These are phyloP conservation scores for Fragaria ananassa DNA, from an alignment of 306 rosid genomes.

Conservation along the genomic window DNA sequence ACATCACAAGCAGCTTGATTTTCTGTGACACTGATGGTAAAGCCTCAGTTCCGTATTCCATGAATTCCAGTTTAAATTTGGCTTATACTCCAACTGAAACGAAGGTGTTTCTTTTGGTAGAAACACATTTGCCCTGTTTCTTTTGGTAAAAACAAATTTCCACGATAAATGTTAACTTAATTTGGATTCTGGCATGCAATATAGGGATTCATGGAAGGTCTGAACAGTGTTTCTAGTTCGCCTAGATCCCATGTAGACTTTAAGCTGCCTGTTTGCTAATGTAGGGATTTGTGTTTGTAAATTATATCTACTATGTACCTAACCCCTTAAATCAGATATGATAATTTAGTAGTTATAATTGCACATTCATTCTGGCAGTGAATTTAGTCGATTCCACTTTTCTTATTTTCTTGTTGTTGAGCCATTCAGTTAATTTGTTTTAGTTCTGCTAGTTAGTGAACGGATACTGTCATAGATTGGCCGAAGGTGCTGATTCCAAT, in stretches of 20 bases:
- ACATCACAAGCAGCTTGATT: conserved; percentile 1
- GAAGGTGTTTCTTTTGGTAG: conserved; percentile 4
- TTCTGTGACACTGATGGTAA: conserved; percentile 9
- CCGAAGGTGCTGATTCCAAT: background rate
- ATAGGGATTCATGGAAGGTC: conserved; percentile 3
- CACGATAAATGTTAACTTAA: too few relatives aligned
- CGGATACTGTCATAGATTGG: background rate
- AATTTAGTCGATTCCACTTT: background rate
- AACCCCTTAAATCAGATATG: background rate
- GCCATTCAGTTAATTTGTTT: background rate
- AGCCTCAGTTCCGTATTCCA: background rate
- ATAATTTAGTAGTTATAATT: conserved; percentile 5
- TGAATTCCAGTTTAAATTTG: conserved; percentile 13
- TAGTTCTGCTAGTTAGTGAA: background rate
- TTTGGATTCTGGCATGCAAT: conserved; percentile 5
- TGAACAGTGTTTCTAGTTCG: background rate
- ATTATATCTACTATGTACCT: background rate
- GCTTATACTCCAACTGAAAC: conserved; percentile 9
- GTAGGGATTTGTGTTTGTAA: conserved; percentile 10
- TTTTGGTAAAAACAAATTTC: conserved; percentile 1
- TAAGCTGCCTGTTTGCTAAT: background rate
- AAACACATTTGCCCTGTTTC: background rate
- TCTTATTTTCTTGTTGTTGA: background rate
- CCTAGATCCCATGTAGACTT: background rate
- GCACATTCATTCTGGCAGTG: background rate